Evolutionary conservation across 192 early-diverging fungal genomes (phyloP).

Genomic region (Mortierella hygrophila): DNA sequence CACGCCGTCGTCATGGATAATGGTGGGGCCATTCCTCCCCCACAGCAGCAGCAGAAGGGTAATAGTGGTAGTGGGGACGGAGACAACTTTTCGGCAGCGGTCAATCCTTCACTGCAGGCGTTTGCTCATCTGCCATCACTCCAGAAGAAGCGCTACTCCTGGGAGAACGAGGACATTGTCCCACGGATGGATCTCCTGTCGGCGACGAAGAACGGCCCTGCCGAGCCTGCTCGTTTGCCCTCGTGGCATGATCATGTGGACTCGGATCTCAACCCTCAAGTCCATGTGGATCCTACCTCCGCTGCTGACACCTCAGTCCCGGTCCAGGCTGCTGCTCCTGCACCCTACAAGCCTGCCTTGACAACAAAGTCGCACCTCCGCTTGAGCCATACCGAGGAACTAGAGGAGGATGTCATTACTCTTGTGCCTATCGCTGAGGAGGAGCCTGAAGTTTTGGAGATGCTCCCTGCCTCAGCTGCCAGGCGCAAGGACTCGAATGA

Average conservation of each 20-base stretch:
- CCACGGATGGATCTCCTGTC: conserved; percentile 34
- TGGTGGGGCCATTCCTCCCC: background rate
- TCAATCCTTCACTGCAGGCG: background rate
- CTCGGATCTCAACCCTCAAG: background rate
- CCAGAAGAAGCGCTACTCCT: conserved; percentile 37
- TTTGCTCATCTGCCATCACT: background rate
- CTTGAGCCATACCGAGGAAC: background rate
- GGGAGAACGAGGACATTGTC: conserved; percentile 43
- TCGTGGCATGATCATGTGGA: conserved; percentile 28
- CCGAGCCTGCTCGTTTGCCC: background rate
- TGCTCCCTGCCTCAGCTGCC: background rate
- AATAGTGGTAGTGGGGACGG: background rate
- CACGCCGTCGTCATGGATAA: background rate
- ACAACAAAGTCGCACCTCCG: conserved; percentile 11
- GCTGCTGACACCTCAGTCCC: background rate
- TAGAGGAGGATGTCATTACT: conserved; percentile 1
- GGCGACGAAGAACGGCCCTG: background rate
- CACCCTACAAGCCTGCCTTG: background rate
- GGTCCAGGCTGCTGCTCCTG: background rate
- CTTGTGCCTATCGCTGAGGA: background rate
- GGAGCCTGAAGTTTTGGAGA: background rate
- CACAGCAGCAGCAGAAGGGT: background rate
- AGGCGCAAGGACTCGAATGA: background rate
- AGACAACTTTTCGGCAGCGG: background rate
- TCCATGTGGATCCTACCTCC: background rate